Base-by-base conservation (phyloP, 225 moss, liverwort and hornwort species). In the Bryoerythrophyllum caledonicum region DNA sequence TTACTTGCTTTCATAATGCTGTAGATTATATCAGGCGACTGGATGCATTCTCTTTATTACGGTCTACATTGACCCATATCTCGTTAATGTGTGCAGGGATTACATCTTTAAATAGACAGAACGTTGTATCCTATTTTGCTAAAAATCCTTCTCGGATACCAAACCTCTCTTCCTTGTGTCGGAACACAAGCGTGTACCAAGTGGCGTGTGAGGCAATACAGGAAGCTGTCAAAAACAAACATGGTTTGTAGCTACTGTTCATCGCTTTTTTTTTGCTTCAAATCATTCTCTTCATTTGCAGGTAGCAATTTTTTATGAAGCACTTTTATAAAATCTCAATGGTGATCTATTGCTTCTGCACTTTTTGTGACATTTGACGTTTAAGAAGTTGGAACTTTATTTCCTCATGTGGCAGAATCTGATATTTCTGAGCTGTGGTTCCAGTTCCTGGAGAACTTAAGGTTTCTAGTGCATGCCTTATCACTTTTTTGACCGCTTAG, bases 351-450 rank as follows among this genome's bases (percentile, higher is more conserved):
- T 69, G 41, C 43, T 38, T 76, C 26, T 49, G 62, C 19, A 37
- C 27, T 55, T 72, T 62, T 79, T 72, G 63, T 64, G 63, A 28
- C 48, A 20, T 63, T 68, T 63, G 46, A 30, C 41, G 48, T 51
- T 26, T 55, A 49, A 65, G 61, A 27, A 35, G 35, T 70, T n/a
- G 38, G 37, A 67, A 67, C 8, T 27, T 75, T 32, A n/a, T 38
- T 75, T 73, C 68, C 72, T 65, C 62, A 63, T 64, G 70, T 71
- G n/a, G 68, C 82, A 86, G 86, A 71, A 58, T 79, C 62, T 70
- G 87, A 87, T 82, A 43, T 84, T 24, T 84, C 71, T 27, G 84
- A 84, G 67, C 27, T 79, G 62, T 87, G 87, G 84, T 63, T 81
- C 59, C 81, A 74, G 55, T 87, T 87, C 74, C 67, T 87, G 71